Base-by-base conservation (phyloP, 2,329 filamentous ascomycete species). In the Aspergillus candidus region DNA sequence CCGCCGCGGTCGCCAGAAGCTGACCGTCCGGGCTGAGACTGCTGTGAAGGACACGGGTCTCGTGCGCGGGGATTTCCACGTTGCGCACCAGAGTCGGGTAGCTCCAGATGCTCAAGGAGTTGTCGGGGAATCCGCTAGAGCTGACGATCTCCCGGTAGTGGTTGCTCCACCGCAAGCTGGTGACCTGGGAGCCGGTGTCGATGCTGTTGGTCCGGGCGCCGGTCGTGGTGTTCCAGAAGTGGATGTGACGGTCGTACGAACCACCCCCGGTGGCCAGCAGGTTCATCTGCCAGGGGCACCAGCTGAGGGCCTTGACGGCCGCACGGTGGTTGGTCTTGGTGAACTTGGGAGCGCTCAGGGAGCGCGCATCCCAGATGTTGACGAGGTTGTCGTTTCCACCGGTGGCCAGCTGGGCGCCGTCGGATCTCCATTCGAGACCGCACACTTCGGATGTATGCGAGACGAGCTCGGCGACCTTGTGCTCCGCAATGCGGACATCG, bases 311-410 rank as follows among this genome's bases (percentile, higher is more conserved):
- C 80, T 98, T 98, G 72, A 98, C 90, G 35, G 93, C 93, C 44
- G 93, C 93, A 71, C 93, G 93, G 78, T 98, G 93, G 79, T 98
- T 98, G 63, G 91, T 95, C 83, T 98, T 98, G 71, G 89, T 93
- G 77, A 97, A 97, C 74, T 97, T 97, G 67, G 93, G 93, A 8
- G 94, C 90, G 13, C 82, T 83, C 48, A 98, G 78, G 7, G 88
- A 93, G 40, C 93, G 88, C 44, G 93, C 91, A 69, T 98, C 93
- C 93, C 93, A 98, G 73, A 98, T 98, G 60, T 88, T 94, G 55
- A 98, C 93, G 43, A 98, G 78, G 77, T 98, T 98, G 78, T 98
- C 93, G 63, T 98, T 98, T 68, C 90, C 93, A 60, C 93, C 93
- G 43, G 93, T 97, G 41, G 93, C 93, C 49, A 98, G 85, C 76